phyloP scores from a whole-genome alignment of 2,329 filamentous ascomycete species.

The Cordyceps cateniannulata region DNA sequence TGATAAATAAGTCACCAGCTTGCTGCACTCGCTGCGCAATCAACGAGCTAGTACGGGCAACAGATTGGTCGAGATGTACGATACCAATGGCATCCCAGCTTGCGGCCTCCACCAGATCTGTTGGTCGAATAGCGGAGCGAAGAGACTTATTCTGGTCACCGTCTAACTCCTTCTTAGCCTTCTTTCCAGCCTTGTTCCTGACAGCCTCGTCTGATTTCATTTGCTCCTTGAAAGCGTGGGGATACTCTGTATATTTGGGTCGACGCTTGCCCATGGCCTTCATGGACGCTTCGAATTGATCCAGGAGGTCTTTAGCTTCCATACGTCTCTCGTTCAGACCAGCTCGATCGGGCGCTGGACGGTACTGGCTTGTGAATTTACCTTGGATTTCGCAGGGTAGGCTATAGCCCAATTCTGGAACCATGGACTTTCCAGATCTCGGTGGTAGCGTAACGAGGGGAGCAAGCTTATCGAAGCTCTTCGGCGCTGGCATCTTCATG shows the following conservation, averaged over 20 bases:
- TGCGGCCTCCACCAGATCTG: conserved; percentile 39
- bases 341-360: conserved; percentile 31
- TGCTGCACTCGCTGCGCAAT: conserved; percentile 44
- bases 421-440: conserved; percentile 30
- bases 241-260: conserved; percentile 42
- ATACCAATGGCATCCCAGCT: conserved; percentile 49
- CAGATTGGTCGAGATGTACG: conserved; percentile 38
- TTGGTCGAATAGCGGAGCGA: conserved; percentile 37
- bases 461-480: conserved; percentile 39
- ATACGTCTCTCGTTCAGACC: conserved; percentile 35
- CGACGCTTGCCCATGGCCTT: conserved; percentile 34
- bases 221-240: conserved; percentile 40
- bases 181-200: conserved; percentile 40
- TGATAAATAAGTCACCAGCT: conserved; percentile 44
- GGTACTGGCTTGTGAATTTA: conserved; percentile 34
- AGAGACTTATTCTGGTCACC: conserved; percentile 35
- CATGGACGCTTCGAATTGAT: conserved; percentile 37
- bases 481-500: conserved; percentile 37
- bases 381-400: conserved; percentile 40
- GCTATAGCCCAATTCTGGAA: conserved; percentile 32
- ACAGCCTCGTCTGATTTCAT: conserved; percentile 39
- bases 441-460: conserved; percentile 36
- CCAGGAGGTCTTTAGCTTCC: conserved; percentile 33
- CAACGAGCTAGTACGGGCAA: conserved; percentile 29
- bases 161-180: conserved; percentile 37